Evolutionary conservation across 768 basidiomycete species (phyloP).

Genomic region (Tricholoma terreum): DNA sequence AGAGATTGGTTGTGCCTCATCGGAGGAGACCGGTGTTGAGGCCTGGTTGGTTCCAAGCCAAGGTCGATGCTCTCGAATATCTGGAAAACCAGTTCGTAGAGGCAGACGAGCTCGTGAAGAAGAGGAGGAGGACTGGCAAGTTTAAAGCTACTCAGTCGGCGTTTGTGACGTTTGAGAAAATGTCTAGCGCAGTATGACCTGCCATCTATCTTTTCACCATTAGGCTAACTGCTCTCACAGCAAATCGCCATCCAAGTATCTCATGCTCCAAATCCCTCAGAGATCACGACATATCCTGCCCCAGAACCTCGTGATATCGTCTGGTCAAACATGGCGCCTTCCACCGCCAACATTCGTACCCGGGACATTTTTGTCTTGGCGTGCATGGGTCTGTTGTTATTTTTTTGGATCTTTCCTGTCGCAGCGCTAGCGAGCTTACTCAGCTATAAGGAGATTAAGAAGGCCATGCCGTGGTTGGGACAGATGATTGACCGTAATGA

Average conservation of each 20-base stretch:
- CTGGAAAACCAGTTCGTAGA: constrained; percentile 77
- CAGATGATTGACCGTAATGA: constrained; percentile 78
- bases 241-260: constrained; percentile 90
- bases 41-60: constrained; percentile 67
- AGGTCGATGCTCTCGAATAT: constrained; percentile 88
- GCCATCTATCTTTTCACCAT: background rate
- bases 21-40: constrained; percentile 74
- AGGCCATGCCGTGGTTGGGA: constrained; percentile 84
- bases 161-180: constrained; percentile 96
- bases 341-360: constrained; percentile 51
- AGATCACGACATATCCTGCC: constrained; percentile 69
- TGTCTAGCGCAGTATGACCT: constrained; percentile 79
- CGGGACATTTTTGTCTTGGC: constrained; percentile 71
- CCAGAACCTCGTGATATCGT: constrained; percentile 96
- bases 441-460: constrained; percentile 93
- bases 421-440: constrained; percentile 82
- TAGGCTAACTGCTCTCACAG: constrained; percentile 26
- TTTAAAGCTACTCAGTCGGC: constrained; percentile 83
- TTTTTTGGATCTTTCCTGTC: constrained; percentile 93
- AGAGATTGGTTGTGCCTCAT: constrained; percentile 68
- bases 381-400: constrained; percentile 70
- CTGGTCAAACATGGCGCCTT: constrained; percentile 85
- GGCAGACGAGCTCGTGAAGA: constrained; percentile 81
- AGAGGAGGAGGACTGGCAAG: constrained; percentile 63
- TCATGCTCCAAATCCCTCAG: constrained; percentile 65